Conservation (phyloP, 2,329 filamentous ascomycete genomes). For the Bipolaris gigantea region DNA sequence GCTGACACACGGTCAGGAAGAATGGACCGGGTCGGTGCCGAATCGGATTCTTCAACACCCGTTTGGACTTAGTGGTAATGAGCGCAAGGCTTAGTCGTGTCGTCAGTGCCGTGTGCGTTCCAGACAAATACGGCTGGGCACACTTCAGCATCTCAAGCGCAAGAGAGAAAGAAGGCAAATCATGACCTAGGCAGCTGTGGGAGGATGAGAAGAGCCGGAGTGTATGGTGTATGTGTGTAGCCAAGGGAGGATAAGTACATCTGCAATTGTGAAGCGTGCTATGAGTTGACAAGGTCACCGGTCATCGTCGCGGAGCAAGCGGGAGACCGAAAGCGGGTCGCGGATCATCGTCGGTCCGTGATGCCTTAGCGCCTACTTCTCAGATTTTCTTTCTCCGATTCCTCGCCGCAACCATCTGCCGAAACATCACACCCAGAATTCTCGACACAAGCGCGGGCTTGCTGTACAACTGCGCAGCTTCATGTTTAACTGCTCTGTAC, state of each 20-base stretch:
- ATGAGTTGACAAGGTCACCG: not conserved
- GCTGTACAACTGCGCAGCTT: not conserved
- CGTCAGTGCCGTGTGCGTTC: not conserved
- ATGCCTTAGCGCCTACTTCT: slow-evolving; percentile 4
- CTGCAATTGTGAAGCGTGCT: too few species aligned
- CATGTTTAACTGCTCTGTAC: not conserved
- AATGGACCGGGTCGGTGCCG: not conserved
- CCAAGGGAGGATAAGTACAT: too few species aligned
- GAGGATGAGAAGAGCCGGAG: not conserved
- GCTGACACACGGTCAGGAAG: not conserved
- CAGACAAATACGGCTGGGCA: not conserved
- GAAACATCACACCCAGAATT: slow-evolving; percentile 3
- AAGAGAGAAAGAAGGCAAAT: not conserved
- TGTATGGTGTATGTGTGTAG: too few species aligned
- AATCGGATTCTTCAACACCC: not conserved
- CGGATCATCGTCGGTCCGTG: slow-evolving; percentile 12
- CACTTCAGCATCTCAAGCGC: not conserved
- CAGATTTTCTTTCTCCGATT: slow-evolving; percentile 11
- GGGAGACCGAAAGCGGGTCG: slow-evolving; percentile 1
- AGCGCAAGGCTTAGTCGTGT: not conserved
- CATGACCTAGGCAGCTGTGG: not conserved
- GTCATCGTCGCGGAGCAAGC: not conserved
- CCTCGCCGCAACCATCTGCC: not conserved
- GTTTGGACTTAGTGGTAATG: not conserved
- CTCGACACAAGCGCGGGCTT: not conserved